Conservation (phyloP, 768 basidiomycete species). For the Scleroderma bovista region DNA sequence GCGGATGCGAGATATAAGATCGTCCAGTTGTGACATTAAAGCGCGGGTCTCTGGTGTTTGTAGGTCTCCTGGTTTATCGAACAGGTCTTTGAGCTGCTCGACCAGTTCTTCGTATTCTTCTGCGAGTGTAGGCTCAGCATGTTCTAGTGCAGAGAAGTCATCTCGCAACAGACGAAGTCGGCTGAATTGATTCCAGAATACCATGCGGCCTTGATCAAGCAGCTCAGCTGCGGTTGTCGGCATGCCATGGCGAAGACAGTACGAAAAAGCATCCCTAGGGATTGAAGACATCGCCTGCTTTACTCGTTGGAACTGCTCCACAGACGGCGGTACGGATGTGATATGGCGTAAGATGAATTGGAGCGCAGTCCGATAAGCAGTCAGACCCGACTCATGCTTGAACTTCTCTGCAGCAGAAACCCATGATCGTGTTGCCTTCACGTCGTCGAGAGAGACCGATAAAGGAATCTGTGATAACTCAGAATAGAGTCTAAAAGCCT, state of each 20-base stretch:
- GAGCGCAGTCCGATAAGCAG: conserved; percentile 16
- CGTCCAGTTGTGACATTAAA: conserved; percentile 15
- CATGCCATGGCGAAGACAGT: conserved; percentile 16
- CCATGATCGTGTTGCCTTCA: conserved; percentile 20
- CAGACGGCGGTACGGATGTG: too few relatives aligned
- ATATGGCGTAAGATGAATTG: neutral
- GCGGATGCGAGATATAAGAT: conserved; percentile 20
- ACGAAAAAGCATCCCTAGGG: conserved; percentile 22
- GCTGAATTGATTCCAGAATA: conserved; percentile 24
- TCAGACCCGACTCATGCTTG: conserved; percentile 10
- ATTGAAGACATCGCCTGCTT: conserved; percentile 8
- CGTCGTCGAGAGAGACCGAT: conserved; percentile 13
- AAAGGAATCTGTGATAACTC: conserved; percentile 11
- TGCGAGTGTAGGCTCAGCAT: too few relatives aligned
- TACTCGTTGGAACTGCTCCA: conserved; percentile 16
- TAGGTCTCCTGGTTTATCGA: conserved; percentile 1
- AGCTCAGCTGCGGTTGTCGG: conserved; percentile 28
- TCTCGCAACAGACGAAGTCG: conserved; percentile 2
- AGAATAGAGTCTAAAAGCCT: conserved; percentile 15
- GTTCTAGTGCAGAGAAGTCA: too few relatives aligned
- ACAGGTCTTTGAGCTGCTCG: too few relatives aligned
- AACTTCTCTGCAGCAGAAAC: conserved; percentile 13
- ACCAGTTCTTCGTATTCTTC: too few relatives aligned
- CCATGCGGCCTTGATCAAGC: conserved; percentile 26
- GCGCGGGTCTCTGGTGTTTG: conserved; percentile 8